phyloP scores from a whole-genome alignment of 1,284 basidiomycete genomes.

The Sutorius eximius region DNA sequence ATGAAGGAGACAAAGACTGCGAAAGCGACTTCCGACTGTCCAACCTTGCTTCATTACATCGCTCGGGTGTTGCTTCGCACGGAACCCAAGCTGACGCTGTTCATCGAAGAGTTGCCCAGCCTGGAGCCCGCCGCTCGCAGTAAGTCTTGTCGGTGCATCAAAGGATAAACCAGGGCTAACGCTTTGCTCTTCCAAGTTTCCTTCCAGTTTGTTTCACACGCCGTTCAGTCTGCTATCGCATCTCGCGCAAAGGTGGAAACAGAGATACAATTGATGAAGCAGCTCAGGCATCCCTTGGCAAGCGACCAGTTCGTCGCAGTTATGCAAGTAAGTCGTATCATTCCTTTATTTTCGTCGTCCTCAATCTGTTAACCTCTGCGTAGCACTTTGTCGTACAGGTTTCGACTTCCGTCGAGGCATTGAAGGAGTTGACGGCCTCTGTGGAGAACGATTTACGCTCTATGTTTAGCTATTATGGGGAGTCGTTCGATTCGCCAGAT shows the following conservation, averaged over 20 bases:
- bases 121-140: slow-evolving; percentile 81
- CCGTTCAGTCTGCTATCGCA: slow-evolving; percentile 55
- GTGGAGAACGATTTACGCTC: slow-evolving; percentile 61
- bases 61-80: slow-evolving; percentile 71
- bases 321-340: slow-evolving; percentile 55
- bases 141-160: slow-evolving; percentile 34
- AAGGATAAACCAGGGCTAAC: slow-evolving; percentile 1
- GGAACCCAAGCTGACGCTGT: slow-evolving; percentile 67
- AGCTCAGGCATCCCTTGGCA: slow-evolving; percentile 30
- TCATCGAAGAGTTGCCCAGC: slow-evolving; percentile 80
- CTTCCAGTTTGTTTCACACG: slow-evolving; percentile 58
- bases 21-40: slow-evolving; percentile 66
- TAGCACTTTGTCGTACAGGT: slow-evolving; percentile 61
- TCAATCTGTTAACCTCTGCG: neutral
- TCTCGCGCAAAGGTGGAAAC: slow-evolving; percentile 59
- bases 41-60: slow-evolving; percentile 86
- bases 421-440: slow-evolving; percentile 59
- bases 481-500: slow-evolving; percentile 59
- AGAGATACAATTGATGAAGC: slow-evolving; percentile 53
- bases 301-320: slow-evolving; percentile 64
- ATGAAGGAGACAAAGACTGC: slow-evolving; percentile 83
- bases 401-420: slow-evolving; percentile 53
- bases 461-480: slow-evolving; percentile 72
- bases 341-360: neutral
- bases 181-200: slow-evolving; percentile 55